Conservation (phyloP, 441 rosid species). For the Erodium texanum region DNA sequence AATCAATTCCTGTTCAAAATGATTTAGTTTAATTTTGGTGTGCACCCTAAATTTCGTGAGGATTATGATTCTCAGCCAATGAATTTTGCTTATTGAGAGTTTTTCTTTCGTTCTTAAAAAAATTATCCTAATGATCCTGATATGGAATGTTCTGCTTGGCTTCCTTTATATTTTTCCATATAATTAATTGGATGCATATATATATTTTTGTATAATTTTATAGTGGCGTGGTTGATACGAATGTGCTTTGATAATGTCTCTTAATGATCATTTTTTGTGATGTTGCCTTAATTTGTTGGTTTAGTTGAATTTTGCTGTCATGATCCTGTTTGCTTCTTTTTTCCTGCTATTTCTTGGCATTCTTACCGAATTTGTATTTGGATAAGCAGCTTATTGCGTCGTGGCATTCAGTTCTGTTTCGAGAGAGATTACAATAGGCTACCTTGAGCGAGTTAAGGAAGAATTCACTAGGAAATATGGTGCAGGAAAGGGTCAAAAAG, state of each 20-base stretch:
- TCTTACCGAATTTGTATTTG: background rate
- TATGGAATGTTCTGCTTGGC: background rate
- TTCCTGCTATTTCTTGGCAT: background rate
- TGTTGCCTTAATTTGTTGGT: background rate
- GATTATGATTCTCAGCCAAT: background rate
- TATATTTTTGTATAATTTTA: no score
- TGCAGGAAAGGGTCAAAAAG: background rate
- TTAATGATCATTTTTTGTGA: no score
- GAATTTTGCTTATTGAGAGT: background rate
- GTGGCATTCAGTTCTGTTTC: background rate
- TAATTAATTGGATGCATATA: no score
- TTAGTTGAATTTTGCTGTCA: background rate
- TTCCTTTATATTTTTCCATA: background rate
- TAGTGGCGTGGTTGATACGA: no score
- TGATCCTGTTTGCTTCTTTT: background rate
- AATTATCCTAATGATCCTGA: background rate
- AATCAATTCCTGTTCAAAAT: no score
- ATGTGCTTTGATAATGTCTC: no score
- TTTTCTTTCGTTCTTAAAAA: background rate
- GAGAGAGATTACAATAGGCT: background rate
- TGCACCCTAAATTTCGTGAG: background rate
- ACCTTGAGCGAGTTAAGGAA: background rate
- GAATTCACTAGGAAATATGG: background rate
- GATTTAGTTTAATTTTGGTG: background rate
- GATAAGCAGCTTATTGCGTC: background rate